These are phyloP conservation scores for Hypoxylon fragiforme DNA, from an alignment of 495 filamentous ascomycete genomes.

Conservation along the genomic window DNA sequence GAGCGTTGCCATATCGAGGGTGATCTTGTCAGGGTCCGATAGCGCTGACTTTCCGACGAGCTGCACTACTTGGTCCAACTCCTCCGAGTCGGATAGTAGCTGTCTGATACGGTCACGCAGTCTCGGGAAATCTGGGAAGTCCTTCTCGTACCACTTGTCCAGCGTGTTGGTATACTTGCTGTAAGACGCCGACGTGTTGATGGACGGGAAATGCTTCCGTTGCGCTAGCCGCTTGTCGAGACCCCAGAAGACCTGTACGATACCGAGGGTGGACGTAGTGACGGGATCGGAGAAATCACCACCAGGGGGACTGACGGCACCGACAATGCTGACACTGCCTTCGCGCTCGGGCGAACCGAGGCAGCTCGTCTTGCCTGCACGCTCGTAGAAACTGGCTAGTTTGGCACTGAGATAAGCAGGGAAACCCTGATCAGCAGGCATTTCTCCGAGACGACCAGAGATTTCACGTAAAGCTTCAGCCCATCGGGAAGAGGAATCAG, in stretches of 20 bases:
- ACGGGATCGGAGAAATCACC: slow-evolving; percentile 99
- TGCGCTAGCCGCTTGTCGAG: slow-evolving; percentile 99
- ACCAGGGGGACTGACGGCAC: slow-evolving; percentile 93
- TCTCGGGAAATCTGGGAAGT: slow-evolving; percentile 91
- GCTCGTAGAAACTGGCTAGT: slow-evolving; percentile 98
- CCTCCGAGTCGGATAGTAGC: slow-evolving; percentile 90
- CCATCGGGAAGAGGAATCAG: slow-evolving; percentile 97
- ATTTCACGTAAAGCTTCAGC: slow-evolving; percentile 98
- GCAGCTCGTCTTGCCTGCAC: slow-evolving; percentile 82
- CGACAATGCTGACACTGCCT: slow-evolving; percentile 96
- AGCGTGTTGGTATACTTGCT: slow-evolving; percentile 90
- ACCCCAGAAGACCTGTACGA: slow-evolving; percentile 99
- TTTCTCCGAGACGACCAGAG: slow-evolving; percentile 97
- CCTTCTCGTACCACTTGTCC: slow-evolving; percentile 89
- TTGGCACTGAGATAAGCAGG: slow-evolving; percentile 96
- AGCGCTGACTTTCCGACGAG: slow-evolving; percentile 96
- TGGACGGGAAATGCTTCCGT: slow-evolving; percentile 97
- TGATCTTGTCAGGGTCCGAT: slow-evolving; percentile 98
- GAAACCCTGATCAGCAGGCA: slow-evolving; percentile 99
- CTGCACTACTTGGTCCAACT: slow-evolving; percentile 98
- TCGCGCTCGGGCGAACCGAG: slow-evolving; percentile 85
- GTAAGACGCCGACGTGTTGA: slow-evolving; percentile 95
- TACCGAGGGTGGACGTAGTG: slow-evolving; percentile 90
- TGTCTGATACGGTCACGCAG: slow-evolving; percentile 91
- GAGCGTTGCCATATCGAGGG: slow-evolving; percentile 85